Evolutionary conservation across 2,329 filamentous ascomycete genomes (phyloP).

Genomic region (Colletotrichum aenigma): DNA sequence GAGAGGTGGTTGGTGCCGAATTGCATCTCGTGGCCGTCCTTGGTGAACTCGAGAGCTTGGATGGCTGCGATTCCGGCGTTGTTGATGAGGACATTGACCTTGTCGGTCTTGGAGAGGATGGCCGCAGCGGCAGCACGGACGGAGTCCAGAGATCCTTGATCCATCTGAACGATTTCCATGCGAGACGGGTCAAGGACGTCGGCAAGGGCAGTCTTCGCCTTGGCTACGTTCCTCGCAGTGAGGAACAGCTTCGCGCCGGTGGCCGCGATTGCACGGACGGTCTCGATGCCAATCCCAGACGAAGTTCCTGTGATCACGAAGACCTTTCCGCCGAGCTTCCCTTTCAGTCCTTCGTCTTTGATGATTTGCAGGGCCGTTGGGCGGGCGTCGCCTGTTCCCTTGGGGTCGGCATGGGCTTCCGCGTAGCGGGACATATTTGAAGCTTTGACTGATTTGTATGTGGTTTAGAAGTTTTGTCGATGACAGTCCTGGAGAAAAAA

Average conservation of each 20-base stretch:
- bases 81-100: conserved; percentile 44
- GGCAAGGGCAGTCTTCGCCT: conserved; percentile 31
- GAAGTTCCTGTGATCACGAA: conserved; percentile 41
- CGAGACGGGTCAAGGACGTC: conserved; percentile 14
- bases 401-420: conserved; percentile 15
- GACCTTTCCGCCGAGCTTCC: conserved; percentile 34
- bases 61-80: conserved; percentile 47
- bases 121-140: conserved; percentile 30
- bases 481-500: not conserved
- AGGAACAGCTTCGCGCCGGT: conserved; percentile 42
- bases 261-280: conserved; percentile 36
- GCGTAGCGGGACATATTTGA: conserved; percentile 21
- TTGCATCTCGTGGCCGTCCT: conserved; percentile 27
- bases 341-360: conserved; percentile 29
- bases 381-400: conserved; percentile 33
- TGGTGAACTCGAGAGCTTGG: conserved; percentile 22
- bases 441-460: not conserved
- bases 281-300: conserved; percentile 41
- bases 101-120: conserved; percentile 30
- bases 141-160: conserved; percentile 20
- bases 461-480: not conserved
- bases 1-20: conserved; percentile 30
- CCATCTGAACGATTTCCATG: not conserved
- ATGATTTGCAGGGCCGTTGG: conserved; percentile 37
- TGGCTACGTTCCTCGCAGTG: conserved; percentile 36